Evolutionary conservation across 164 flowering plant species (phyloP).

Genomic region (Platanus orientalis): DNA sequence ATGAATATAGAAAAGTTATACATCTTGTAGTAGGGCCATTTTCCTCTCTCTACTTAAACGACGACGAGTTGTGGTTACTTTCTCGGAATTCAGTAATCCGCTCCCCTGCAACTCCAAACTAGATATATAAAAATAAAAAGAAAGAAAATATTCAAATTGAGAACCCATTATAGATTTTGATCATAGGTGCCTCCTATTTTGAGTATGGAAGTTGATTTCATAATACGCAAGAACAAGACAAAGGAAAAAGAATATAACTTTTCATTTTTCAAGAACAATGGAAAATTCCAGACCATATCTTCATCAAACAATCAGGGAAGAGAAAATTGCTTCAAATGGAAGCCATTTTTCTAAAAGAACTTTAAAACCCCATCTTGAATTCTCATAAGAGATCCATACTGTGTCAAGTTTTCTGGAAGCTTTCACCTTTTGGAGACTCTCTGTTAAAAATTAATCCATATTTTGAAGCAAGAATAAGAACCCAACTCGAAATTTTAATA

Average conservation of each 20-base stretch:
- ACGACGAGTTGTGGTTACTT: slow-evolving; percentile 26
- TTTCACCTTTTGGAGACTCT: too few relatives aligned
- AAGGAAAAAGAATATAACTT: too few relatives aligned
- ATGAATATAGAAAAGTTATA: slow-evolving; percentile 16
- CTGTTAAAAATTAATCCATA: not conserved
- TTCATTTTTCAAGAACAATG: too few relatives aligned
- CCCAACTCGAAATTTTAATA: slow-evolving; percentile 5
- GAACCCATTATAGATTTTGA: not conserved
- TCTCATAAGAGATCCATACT: too few relatives aligned
- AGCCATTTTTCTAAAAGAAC: not conserved
- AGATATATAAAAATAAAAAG: not conserved
- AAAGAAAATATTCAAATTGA: not conserved
- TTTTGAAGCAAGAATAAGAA: not conserved
- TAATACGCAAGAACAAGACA: not conserved
- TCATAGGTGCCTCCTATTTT: slow-evolving; percentile 1
- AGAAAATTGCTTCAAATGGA: not conserved
- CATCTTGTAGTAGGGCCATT: slow-evolving; percentile 81
- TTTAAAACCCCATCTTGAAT: too few relatives aligned
- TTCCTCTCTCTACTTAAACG: slow-evolving; percentile 53
- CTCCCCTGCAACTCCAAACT: slow-evolving; percentile 34
- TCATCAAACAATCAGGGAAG: not conserved
- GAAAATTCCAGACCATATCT: not conserved
- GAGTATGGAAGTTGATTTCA: not conserved
- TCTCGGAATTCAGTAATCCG: slow-evolving; percentile 25
- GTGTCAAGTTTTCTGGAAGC: too few relatives aligned